These are phyloP conservation scores for Lactifluus subvellereus DNA, from an alignment of 768 basidiomycete genomes.

Conservation along the genomic window DNA sequence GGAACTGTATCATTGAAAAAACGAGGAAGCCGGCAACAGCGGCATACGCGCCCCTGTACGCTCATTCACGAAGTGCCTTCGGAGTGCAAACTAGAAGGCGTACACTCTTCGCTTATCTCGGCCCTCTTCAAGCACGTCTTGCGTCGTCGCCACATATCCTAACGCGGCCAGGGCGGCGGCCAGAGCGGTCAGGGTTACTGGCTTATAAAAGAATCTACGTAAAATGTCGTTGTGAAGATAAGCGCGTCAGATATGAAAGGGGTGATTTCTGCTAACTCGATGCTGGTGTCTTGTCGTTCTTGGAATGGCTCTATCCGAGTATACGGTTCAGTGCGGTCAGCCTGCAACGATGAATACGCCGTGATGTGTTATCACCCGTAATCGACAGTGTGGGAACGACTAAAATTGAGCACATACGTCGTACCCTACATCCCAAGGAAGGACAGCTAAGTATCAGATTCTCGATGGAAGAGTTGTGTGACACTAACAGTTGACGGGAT, in stretches of 20 bases:
- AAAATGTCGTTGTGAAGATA: slow-evolving; percentile 8
- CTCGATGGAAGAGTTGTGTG: slow-evolving; percentile 18
- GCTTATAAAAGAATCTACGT: slow-evolving; percentile 79
- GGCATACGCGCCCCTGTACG: slow-evolving; percentile 66
- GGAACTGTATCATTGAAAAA: slow-evolving; percentile 84
- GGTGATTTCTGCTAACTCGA: slow-evolving; percentile 52
- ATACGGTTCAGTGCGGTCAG: slow-evolving; percentile 77
- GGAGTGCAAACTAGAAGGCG: slow-evolving; percentile 29
- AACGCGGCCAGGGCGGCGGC: slow-evolving; percentile 58
- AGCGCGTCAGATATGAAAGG: slow-evolving; percentile 8
- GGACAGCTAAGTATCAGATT: slow-evolving; percentile 13
- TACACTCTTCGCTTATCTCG: slow-evolving; percentile 76
- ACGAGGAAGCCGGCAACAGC: slow-evolving; percentile 65
- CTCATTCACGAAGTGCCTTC: slow-evolving; percentile 2
- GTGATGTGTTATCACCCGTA: slow-evolving; percentile 12
- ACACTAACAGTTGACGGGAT: slow-evolving; percentile 74
- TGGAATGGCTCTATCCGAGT: slow-evolving; percentile 81
- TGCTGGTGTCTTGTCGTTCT: slow-evolving; percentile 73
- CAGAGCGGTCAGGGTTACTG: slow-evolving; percentile 71
- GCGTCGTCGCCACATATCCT: slow-evolving; percentile 77
- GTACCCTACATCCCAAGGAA: slow-evolving; percentile 51
- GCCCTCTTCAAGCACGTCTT: slow-evolving; percentile 81
- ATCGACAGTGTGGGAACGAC: not conserved
- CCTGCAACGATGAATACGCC: slow-evolving; percentile 38
- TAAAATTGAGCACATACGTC: slow-evolving; percentile 52